Evolutionary conservation across 441 rosid genomes (phyloP), one percentile per base, ranked within the genome.

Genomic region (Viola pubescens): DNA sequence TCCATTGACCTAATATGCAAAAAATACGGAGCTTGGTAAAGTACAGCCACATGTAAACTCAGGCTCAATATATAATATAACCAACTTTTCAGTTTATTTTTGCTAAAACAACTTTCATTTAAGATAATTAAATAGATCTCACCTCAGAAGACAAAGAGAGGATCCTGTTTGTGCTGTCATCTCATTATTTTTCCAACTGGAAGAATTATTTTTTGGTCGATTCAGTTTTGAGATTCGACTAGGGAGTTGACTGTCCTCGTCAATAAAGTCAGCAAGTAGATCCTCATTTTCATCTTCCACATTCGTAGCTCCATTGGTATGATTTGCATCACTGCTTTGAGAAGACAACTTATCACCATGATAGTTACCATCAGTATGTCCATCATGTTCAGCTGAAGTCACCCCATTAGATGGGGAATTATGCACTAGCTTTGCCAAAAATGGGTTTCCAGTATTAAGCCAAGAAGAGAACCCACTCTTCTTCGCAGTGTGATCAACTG

Each of bases 221-320:
- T 55, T 77, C 38, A 73, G 71, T 67, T 81, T 84, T 49, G 87
- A 86, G 73, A 83, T 86, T 77, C 95, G 82, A 79, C 99, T 88
- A 50, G 98, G 98, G 61, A 88, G 97, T 79, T 91, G 97, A 77
- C 99, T 94, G 66, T 91, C 98, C 75, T 94, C 99, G n/a, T 94
- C 99, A 68, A 94, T 90, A 65, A 87, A 91, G 75, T 94, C 98
- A 42, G 97, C 99, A 72, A 84, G 94, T 65, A 90, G 86, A 81
- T 90, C 97, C 77, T 94, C 99, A 67, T 91, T 84, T 79, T 94
- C 98, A 73, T 94, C 99, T 70, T 86, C 97, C 42, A 81, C 66
- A 66, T 73, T 69, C 62, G 87, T 71, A 53, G 75, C 67, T 60
- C 97, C 87, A 42, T 81, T 87, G 46, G 52, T 51, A 69, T 69